Evolutionary conservation across 2,329 filamentous ascomycete species (phyloP).

Genomic region (Geosmithia flava): DNA sequence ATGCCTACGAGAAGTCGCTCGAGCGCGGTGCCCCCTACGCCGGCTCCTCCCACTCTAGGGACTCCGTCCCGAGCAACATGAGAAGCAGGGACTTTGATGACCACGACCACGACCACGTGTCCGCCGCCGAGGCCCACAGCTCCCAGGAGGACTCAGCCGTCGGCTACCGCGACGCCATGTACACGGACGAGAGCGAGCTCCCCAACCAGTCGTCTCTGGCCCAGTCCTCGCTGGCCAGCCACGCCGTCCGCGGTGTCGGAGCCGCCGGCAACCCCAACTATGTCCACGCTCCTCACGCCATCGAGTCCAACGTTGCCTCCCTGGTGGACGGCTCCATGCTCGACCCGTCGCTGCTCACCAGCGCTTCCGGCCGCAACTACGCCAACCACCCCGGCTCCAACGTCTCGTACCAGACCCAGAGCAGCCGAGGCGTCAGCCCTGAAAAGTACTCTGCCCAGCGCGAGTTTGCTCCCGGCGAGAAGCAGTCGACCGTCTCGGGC

Average conservation of each 20-base stretch:
- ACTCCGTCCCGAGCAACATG: conserved; percentile 25
- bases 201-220: conserved; percentile 45
- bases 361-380: conserved; percentile 39
- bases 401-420: conserved; percentile 18
- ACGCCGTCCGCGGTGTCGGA: conserved; percentile 54
- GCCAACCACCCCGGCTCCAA: conserved; percentile 22
- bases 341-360: conserved; percentile 57
- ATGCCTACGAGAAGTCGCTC: conserved; percentile 45
- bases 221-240: conserved; percentile 22
- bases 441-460: conserved; percentile 26
- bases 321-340: conserved; percentile 63
- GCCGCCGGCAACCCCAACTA: conserved; percentile 56
- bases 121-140: conserved; percentile 37
- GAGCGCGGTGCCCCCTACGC: conserved; percentile 14
- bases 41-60: conserved; percentile 17
- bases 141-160: conserved; percentile 39
- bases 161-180: conserved; percentile 40
- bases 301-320: conserved; percentile 87
- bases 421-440: conserved; percentile 23
- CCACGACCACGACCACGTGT: conserved; percentile 35
- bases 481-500: neutral
- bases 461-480: neutral
- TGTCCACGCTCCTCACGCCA: conserved; percentile 56
- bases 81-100: conserved; percentile 29
- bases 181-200: conserved; percentile 41